Conservation (phyloP, 23 red algal species). For the Gracilaria caudata region DNA sequence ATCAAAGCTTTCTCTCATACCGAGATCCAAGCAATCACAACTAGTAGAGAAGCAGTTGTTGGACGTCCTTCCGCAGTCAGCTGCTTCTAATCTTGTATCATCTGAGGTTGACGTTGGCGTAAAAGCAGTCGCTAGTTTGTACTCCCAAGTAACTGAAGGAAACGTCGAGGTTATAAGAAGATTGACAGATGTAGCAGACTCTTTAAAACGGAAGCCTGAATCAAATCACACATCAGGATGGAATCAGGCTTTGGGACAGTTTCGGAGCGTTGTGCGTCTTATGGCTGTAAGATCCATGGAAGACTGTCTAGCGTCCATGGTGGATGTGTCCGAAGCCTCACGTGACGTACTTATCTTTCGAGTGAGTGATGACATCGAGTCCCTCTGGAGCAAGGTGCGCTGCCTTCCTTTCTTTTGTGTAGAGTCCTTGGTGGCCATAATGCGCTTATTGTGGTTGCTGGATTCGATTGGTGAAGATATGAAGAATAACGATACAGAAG, state of each 20-base stretch:
- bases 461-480: background rate
- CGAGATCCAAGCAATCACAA: background rate
- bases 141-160: background rate
- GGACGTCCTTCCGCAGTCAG: background rate
- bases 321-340: slow-evolving; percentile 2
- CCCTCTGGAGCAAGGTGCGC: background rate
- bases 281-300: background rate
- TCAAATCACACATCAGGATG: background rate
- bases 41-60: background rate
- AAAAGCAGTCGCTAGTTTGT: background rate
- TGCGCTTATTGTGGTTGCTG: slow-evolving; percentile 1
- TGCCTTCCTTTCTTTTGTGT: background rate
- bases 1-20: background rate
- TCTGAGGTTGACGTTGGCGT: background rate
- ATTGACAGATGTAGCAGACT: background rate
- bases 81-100: background rate
- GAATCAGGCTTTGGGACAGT: background rate
- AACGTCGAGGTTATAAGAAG: background rate
- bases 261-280: background rate
- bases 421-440: slow-evolving; percentile 1
- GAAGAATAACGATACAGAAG: background rate
- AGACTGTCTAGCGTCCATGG: background rate
- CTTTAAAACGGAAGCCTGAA: background rate
- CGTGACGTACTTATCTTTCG: background rate
- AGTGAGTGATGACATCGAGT: background rate